Base-by-base conservation (phyloP, 305 asterid genomes). In the Fraxinus latifolia region DNA sequence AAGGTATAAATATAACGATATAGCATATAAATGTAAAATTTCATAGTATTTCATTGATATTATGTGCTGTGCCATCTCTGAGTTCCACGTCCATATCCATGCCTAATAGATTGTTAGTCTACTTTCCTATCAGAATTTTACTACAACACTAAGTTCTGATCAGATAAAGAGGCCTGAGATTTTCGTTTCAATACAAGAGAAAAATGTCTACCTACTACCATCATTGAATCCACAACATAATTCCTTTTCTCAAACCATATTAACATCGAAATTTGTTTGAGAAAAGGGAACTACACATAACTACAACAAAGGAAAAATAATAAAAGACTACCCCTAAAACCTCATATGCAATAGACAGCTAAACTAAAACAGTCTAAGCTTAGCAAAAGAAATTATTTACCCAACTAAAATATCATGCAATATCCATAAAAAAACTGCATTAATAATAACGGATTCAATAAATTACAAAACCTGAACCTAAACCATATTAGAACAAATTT, bases 371-470 rank as follows among this genome's bases (percentile, higher is more conserved):
- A 62, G 4, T 23, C 27, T 29, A 62, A 65, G 73, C 32, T n/a
- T 23, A 7, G 33, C 55, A 79, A 58, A 71, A 34, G 55, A 32
- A 77, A 58, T 47, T 29, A 23, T 65, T 74, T 82, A 55, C 68
- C 68, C 39, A 58, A 17, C 15, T 17, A 34, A 81, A 65, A 65
- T 74, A 80, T 27, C 73, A 47, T 39, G 70, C 33, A 75, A 36
- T 50, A 53, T 72, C 82, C 85, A 71, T 67, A 27, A 50, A 62
- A 31, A 82, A 50, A 60, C 83, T 67, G 36, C 81, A 76, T 77
- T 82, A 76, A 44, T 60, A 75, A 33, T 65, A 44, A 44, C 5
- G n/a, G 55, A 11, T 11, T 44, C 55, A 44, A 44, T 44, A 44
- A 44, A 44, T 44, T 44, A 44, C 55, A 44, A 44, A 44, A 36